Evolutionary conservation across 2,329 filamentous ascomycete species (phyloP).

Genomic region (Phialophora verrucosa): DNA sequence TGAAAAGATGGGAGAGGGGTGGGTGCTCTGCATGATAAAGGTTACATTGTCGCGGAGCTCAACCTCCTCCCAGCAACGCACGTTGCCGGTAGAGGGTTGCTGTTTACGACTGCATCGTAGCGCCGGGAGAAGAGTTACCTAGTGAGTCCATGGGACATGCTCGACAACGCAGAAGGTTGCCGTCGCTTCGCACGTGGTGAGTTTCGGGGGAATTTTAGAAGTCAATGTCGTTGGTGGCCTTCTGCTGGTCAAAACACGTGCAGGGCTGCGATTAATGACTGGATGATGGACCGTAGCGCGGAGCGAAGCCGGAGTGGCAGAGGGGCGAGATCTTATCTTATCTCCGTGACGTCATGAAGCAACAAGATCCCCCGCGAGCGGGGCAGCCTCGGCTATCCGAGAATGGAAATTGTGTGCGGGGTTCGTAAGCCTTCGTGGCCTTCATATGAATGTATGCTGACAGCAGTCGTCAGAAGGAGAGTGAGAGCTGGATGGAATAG

Average conservation of each 20-base stretch:
- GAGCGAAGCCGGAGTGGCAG: neutral
- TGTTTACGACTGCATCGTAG: neutral
- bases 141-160: neutral
- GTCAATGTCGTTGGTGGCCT: neutral
- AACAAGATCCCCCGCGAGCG: neutral
- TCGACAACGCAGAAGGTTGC: neutral
- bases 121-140: neutral
- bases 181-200: neutral
- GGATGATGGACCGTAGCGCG: neutral
- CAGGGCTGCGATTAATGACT: neutral
- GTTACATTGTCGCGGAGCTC: constrained; percentile 8
- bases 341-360: neutral
- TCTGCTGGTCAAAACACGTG: neutral
- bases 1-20: constrained; percentile 4
- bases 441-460: neutral
- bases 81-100: neutral
- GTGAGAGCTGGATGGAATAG: neutral
- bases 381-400: neutral
- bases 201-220: neutral
- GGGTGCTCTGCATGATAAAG: constrained; percentile 17
- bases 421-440: neutral
- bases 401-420: neutral
- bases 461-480: neutral
- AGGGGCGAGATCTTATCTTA: neutral
- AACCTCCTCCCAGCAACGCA: neutral